These are phyloP conservation scores for Hortaea sp. DNA, from an alignment of 2,329 filamentous ascomycete species.

Conservation along the genomic window DNA sequence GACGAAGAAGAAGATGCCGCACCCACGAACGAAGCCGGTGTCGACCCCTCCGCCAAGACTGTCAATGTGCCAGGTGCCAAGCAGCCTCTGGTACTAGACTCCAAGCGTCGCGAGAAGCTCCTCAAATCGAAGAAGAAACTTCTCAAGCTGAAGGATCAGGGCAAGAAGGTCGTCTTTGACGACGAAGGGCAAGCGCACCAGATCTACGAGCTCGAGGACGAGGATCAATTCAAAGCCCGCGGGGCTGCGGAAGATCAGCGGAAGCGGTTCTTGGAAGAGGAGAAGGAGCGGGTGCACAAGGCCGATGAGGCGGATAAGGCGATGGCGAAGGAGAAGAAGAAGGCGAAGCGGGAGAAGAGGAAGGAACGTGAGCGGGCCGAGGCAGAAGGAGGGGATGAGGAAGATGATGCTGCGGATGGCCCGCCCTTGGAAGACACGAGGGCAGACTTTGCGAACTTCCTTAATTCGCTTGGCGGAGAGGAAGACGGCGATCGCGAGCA, in stretches of 20 bases:
- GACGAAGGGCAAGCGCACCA: conserved; percentile 80
- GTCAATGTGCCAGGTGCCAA: conserved; percentile 56
- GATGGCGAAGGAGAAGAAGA: conserved; percentile 64
- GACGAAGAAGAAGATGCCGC: conserved; percentile 30
- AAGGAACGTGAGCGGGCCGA: conserved; percentile 56
- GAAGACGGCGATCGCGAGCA: conserved; percentile 18
- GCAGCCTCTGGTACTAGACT: conserved; percentile 74
- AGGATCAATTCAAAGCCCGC: conserved; percentile 65
- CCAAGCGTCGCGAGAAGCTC: conserved; percentile 91
- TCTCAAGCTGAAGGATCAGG: conserved; percentile 77
- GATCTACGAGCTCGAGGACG: conserved; percentile 78
- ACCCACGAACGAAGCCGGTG: conserved; percentile 22
- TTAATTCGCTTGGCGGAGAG: conserved; percentile 20
- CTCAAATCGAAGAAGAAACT: conserved; percentile 90
- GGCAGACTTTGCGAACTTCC: conserved; percentile 31
- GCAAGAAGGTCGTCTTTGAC: conserved; percentile 80
- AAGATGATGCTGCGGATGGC: conserved; percentile 14
- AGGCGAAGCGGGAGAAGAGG: conserved; percentile 63
- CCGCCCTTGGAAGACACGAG: conserved; percentile 26
- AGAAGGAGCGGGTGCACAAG: conserved; percentile 58
- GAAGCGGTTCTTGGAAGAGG: conserved; percentile 65
- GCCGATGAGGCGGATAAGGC: conserved; percentile 79
- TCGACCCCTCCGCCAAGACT: conserved; percentile 37
- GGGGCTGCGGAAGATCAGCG: conserved; percentile 70
- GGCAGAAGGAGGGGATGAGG: conserved; percentile 14